phyloP scores from a whole-genome alignment of 2,329 filamentous ascomycete species.

The Elsinoe fawcettii region DNA sequence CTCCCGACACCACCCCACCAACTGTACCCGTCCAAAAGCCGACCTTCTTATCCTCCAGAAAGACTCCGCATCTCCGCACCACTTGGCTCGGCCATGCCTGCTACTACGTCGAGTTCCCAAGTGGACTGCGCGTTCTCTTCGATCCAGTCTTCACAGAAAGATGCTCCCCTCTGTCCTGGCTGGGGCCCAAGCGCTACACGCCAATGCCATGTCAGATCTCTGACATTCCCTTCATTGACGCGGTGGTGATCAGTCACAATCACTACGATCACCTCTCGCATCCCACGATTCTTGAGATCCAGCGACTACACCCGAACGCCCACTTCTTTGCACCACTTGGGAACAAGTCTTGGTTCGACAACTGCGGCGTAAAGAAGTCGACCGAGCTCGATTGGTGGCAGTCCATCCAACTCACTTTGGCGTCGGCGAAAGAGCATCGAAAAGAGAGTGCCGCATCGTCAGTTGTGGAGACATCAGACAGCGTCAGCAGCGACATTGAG shows the following conservation, averaged over 20 bases:
- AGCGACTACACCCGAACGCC: constrained; percentile 62
- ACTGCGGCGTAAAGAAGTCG: constrained; percentile 62
- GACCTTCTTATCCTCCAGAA: constrained; percentile 55
- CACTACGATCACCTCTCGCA: constrained; percentile 91
- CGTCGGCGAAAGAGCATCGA: constrained; percentile 23
- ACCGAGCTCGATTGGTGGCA: constrained; percentile 97
- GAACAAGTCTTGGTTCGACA: constrained; percentile 72
- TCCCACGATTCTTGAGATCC: constrained; percentile 63
- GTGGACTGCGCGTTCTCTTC: constrained; percentile 79
- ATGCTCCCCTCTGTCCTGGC: constrained; percentile 66
- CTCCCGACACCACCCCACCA: constrained; percentile 56
- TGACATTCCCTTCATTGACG: constrained; percentile 42
- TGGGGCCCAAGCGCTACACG: constrained; percentile 72
- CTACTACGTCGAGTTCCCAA: constrained; percentile 84
- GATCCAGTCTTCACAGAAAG: constrained; percentile 88
- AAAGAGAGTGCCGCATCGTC: constrained; percentile 1
- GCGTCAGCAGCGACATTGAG: constrained; percentile 44
- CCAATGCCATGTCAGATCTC: constrained; percentile 52
- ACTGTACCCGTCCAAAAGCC: constrained; percentile 62
- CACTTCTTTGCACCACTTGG: constrained; percentile 86
- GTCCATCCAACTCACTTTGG: constrained; percentile 63
- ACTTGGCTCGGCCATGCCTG: constrained; percentile 96
- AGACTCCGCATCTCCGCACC: constrained; percentile 58
- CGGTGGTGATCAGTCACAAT: constrained; percentile 73
- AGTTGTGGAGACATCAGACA: constrained; percentile 5